phyloP scores from a whole-genome alignment of 1,284 basidiomycete species.

The Phylloboletellus chloephorus region DNA sequence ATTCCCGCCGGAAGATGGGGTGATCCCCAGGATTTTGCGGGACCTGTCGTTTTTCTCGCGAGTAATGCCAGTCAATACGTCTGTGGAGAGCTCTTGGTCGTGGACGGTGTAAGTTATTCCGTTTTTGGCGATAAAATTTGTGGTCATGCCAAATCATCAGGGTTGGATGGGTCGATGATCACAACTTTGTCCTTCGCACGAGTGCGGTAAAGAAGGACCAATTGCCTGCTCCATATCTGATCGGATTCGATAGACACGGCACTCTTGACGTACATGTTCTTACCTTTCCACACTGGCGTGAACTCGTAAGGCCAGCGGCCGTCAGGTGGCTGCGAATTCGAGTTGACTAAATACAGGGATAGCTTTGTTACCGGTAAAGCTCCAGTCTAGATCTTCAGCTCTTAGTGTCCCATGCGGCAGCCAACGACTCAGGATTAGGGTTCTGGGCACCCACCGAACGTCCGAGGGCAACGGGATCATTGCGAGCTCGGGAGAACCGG shows the following conservation, averaged over 20 bases:
- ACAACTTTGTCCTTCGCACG: slow-evolving; percentile 1
- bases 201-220: slow-evolving; percentile 1
- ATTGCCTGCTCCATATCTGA: slow-evolving; percentile 2
- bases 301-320: slow-evolving; percentile 3
- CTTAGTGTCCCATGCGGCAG: no score
- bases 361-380: slow-evolving; percentile 7
- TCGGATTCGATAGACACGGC: slow-evolving; percentile 5
- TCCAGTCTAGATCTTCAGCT: no score
- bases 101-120: slow-evolving; percentile 57
- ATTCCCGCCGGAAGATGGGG: slow-evolving; percentile 94
- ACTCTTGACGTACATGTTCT: slow-evolving; percentile 20
- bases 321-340: slow-evolving; percentile 11
- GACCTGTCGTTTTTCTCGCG: slow-evolving; percentile 86
- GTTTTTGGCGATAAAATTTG: slow-evolving; percentile 13
- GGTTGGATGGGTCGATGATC: slow-evolving; percentile 62
- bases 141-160: slow-evolving; percentile 31
- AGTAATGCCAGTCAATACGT: slow-evolving; percentile 85
- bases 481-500: no score
- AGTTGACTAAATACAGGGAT: slow-evolving; percentile 13
- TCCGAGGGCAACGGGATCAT: no score
- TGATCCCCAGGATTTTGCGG: slow-evolving; percentile 82
- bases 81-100: slow-evolving; percentile 79
- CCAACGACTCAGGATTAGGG: no score
- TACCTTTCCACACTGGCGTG: slow-evolving; percentile 5
- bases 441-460: no score